These are phyloP conservation scores for Cenchrus purpureus DNA, from an alignment of 176 grass and related monocot genomes.

Conservation along the genomic window DNA sequence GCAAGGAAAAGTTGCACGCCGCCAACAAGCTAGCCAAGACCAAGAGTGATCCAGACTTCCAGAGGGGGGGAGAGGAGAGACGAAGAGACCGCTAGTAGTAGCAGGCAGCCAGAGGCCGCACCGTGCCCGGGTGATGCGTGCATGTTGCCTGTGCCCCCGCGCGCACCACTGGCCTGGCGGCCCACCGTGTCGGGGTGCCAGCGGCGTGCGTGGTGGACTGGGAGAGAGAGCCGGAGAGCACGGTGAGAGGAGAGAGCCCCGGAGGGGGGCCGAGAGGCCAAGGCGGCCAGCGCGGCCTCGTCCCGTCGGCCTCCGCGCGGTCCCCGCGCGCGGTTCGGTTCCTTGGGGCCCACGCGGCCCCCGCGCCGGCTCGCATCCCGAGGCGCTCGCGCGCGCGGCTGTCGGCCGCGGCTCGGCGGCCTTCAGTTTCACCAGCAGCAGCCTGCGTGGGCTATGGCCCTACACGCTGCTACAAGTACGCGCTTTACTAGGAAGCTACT, in stretches of 20 bases:
- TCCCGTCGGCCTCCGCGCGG: neutral
- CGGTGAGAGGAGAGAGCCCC: too few species aligned
- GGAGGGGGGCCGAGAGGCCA: neutral
- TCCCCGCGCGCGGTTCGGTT: neutral
- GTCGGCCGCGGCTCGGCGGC: conserved; percentile 51
- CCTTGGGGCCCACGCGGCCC: conserved; percentile 19
- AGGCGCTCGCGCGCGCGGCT: conserved; percentile 22
- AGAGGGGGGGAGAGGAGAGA: neutral
- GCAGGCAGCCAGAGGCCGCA: neutral
- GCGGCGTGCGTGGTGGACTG: neutral
- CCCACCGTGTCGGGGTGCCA: conserved; percentile 46
- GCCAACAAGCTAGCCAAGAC: too few species aligned
- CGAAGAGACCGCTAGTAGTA: neutral
- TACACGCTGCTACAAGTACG: neutral
- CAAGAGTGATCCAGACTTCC: neutral
- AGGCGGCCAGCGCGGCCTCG: neutral
- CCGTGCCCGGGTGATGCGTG: conserved; percentile 25
- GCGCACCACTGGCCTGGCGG: neutral
- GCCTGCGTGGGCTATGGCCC: neutral
- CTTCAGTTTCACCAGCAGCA: neutral
- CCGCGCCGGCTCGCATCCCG: conserved; percentile 49
- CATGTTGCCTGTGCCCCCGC: conserved; percentile 27
- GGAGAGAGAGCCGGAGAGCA: neutral
- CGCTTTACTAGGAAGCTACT: neutral
- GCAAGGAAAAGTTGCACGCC: conserved; percentile 45